Evolutionary conservation across 768 basidiomycete genomes (phyloP).

Genomic region (Amanita rimosa): DNA sequence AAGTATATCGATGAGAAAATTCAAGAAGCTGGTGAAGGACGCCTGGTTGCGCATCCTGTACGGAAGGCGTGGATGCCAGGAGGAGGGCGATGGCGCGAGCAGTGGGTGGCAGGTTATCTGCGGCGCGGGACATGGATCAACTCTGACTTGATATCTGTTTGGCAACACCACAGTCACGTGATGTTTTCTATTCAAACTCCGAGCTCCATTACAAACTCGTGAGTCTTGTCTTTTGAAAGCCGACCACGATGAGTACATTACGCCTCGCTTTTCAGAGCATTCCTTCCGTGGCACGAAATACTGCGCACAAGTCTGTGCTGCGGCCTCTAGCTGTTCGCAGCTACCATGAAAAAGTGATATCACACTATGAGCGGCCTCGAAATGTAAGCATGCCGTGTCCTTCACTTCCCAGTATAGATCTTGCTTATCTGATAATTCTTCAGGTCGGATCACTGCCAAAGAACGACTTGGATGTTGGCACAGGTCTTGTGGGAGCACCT

Average conservation of each 20-base stretch:
- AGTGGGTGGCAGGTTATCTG: constrained; percentile 73
- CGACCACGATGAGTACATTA: constrained; percentile 50
- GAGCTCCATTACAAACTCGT: background rate
- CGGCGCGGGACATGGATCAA: constrained; percentile 29
- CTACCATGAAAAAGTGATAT: constrained; percentile 95
- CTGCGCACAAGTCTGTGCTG: constrained; percentile 23
- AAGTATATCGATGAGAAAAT: constrained; percentile 76
- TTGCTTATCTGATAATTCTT: constrained; percentile 48
- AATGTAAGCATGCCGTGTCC: constrained; percentile 57
- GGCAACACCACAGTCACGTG: background rate
- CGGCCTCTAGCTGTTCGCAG: constrained; percentile 50
- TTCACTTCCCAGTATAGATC: constrained; percentile 20
- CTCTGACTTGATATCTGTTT: constrained; percentile 5
- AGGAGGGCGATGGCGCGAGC: constrained; percentile 78
- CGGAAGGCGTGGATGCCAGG: constrained; percentile 71
- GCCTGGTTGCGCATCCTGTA: constrained; percentile 79
- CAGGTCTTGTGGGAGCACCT: constrained; percentile 95
- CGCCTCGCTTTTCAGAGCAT: constrained; percentile 47
- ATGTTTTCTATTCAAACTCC: constrained; percentile 5
- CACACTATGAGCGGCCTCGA: constrained; percentile 94
- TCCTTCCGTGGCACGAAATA: constrained; percentile 35
- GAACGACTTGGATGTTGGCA: constrained; percentile 84
- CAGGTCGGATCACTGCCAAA: constrained; percentile 97
- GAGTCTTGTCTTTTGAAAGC: constrained; percentile 2
- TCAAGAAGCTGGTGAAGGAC: constrained; percentile 83